A percentile compares a stretch with the other conserved stretches of the same genome.
These are phyloP conservation scores for Rubroboletus satanas DNA, from an alignment of 768 basidiomycete species.

Conservation along the genomic window DNA sequence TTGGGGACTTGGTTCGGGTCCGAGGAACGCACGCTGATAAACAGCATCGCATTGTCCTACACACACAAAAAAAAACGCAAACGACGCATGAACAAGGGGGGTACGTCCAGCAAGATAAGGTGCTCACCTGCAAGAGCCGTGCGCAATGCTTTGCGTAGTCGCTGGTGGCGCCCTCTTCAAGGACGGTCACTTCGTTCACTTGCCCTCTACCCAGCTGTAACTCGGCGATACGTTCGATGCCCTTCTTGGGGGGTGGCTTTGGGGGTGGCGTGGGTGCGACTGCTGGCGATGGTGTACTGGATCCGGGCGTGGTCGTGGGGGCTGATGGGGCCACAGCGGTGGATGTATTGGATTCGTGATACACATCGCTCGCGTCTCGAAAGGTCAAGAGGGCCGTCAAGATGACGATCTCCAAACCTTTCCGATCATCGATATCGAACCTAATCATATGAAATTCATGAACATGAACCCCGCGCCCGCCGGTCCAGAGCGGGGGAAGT, in stretches of 20 bases:
- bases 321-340: slow-evolving; percentile 3
- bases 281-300: background rate
- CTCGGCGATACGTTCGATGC: slow-evolving; percentile 68
- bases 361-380: slow-evolving; percentile 61
- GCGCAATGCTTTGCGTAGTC: slow-evolving; percentile 72
- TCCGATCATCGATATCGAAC: slow-evolving; percentile 81
- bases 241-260: slow-evolving; percentile 60
- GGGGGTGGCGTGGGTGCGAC: slow-evolving; percentile 47
- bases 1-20: slow-evolving; percentile 65
- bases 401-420: slow-evolving; percentile 80
- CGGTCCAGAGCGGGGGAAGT: background rate
- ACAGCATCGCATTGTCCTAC: slow-evolving; percentile 78
- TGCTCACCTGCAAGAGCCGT: slow-evolving; percentile 54
- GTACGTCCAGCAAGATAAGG: too few species aligned
- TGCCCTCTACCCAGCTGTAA: slow-evolving; percentile 63
- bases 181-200: slow-evolving; percentile 70
- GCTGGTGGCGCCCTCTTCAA: slow-evolving; percentile 56
- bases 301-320: background rate
- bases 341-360: slow-evolving; percentile 37
- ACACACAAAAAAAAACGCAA: background rate
- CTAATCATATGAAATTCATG: slow-evolving; percentile 33
- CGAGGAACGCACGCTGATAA: slow-evolving; percentile 67
- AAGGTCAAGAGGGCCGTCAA: slow-evolving; percentile 75
- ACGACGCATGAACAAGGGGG: background rate
- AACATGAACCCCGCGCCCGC: background rate